phyloP scores from a whole-genome alignment of 305 asterid species.

The Fraxinus baroniana region DNA sequence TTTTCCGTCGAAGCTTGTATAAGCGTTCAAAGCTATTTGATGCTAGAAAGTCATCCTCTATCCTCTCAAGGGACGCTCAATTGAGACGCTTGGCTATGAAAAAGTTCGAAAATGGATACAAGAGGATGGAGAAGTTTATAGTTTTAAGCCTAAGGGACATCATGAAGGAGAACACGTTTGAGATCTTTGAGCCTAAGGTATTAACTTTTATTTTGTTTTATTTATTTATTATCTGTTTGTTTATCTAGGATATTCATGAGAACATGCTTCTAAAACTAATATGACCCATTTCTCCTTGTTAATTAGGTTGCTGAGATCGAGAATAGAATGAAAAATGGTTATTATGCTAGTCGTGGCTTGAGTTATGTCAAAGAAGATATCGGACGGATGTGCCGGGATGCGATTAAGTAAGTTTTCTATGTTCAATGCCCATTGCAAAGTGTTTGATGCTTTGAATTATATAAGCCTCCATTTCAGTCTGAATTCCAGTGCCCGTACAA shows the following conservation, averaged over 20 bases:
- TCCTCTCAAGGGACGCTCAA: conserved; percentile 93
- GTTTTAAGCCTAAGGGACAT: conserved; percentile 71
- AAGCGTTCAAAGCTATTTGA: conserved; percentile 93
- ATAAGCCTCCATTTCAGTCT: background rate
- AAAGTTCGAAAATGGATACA: conserved; percentile 77
- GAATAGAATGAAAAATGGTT: conserved; percentile 79
- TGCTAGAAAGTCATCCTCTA: conserved; percentile 89
- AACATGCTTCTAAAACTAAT: conserved; percentile 14
- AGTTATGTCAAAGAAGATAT: conserved; percentile 85
- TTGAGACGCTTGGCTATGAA: conserved; percentile 88
- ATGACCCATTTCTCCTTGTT: conserved; percentile 7
- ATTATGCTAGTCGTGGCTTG: conserved; percentile 82
- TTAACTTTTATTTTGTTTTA: conserved; percentile 19
- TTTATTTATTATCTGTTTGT: conserved; percentile 11
- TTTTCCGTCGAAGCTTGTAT: conserved; percentile 90
- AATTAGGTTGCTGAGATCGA: conserved; percentile 75
- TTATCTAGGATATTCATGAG: background rate
- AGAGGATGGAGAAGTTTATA: conserved; percentile 79
- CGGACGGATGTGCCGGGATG: conserved; percentile 88
- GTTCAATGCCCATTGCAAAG: conserved; percentile 1
- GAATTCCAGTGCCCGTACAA: background rate
- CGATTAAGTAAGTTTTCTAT: conserved; percentile 69
- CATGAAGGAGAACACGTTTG: conserved; percentile 75
- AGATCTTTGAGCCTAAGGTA: conserved; percentile 89
- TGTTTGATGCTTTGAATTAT: background rate